Evolutionary conservation across 2,329 filamentous ascomycete species (phyloP), one percentile per base, ranked within the genome.

Genomic region (Clonostachys rhizophaga): DNA sequence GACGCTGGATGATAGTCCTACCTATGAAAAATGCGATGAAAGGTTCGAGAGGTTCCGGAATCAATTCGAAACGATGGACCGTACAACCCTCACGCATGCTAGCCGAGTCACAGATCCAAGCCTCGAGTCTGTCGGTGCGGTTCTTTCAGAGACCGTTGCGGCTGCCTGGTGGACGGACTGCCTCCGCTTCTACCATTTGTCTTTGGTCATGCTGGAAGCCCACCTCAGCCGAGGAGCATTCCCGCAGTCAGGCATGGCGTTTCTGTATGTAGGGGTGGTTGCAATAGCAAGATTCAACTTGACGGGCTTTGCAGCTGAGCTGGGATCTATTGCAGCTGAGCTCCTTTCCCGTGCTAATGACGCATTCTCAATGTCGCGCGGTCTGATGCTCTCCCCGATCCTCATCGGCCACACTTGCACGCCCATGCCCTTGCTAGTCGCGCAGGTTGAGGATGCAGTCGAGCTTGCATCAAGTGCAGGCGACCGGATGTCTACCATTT

Each of bases 21-120:
- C 79, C 0, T 91, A 84, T 61, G 83, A 91, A 54, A 81, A 86
- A 55, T 95, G 89, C 57, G 91, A 96, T 59, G 68, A 70, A 16
- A 81, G 86, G 46, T 96, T 94, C 56, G 75, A 83, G 54, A 72
- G 75, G 45, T 68, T 86, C 16, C 75, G 78, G n/a, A 63, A 74
- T 3, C 75, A 76, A 56, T 75, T 91, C 12, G 76, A 79, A 58
- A 75, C 69, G 40, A 78, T 78, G 64, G 83, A 82, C 40, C 69
- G 67, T 30, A 55, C 66, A 6, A 62, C 71, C 6, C 58, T 83
- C 3, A 53, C 79, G 42, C 67, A 66, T 37, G 66, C 68, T n/a
- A 56, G 63, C 13, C 61, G 66, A 16, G 61, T 67, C 1, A 70
- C 69, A 12, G 78, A 86, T 51, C 66, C 77, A 4, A 70, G 75